Conservation (phyloP, 768 basidiomycete species). For the Psilocybe sp. region DNA sequence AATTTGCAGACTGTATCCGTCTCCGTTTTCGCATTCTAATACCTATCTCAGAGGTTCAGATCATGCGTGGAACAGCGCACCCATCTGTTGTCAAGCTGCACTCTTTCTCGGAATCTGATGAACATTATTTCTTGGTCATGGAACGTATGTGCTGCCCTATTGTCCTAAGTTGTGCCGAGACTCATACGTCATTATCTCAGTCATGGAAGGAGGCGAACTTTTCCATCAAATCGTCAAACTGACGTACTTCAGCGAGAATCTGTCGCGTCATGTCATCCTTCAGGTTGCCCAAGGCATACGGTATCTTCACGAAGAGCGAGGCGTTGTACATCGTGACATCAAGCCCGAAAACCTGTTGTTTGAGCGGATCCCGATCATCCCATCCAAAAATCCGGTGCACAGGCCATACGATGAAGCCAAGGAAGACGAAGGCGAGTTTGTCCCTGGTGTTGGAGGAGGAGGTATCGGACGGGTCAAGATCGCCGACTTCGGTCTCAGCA, state of each 20-base stretch:
- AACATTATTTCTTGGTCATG: constrained; percentile 92
- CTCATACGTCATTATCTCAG: constrained; percentile 36
- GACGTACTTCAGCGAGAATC: constrained; percentile 96
- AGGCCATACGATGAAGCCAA: constrained; percentile 98
- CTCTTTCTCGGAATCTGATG: constrained; percentile 88
- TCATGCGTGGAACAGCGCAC: constrained; percentile 94
- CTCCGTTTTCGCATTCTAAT: no score
- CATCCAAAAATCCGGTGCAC: constrained; percentile 68
- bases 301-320: constrained; percentile 95
- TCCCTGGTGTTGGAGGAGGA: constrained; percentile 89
- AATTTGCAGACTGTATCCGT: no score
- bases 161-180: neutral
- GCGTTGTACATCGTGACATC: constrained; percentile 98
- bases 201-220: constrained; percentile 97
- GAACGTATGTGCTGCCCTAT: constrained; percentile 62
- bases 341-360: constrained; percentile 98
- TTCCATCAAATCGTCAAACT: constrained; percentile 99
- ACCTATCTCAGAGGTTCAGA: constrained; percentile 81
- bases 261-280: constrained; percentile 95
- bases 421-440: constrained; percentile 96
- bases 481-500: constrained; percentile 95
- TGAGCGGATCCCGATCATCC: constrained; percentile 86
- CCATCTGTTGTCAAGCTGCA: constrained; percentile 90
- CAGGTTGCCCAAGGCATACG: constrained; percentile 94
- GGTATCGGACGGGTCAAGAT: constrained; percentile 98